phyloP scores from a whole-genome alignment of 2,329 filamentous ascomycete species.

The Fusarium proliferatum region DNA sequence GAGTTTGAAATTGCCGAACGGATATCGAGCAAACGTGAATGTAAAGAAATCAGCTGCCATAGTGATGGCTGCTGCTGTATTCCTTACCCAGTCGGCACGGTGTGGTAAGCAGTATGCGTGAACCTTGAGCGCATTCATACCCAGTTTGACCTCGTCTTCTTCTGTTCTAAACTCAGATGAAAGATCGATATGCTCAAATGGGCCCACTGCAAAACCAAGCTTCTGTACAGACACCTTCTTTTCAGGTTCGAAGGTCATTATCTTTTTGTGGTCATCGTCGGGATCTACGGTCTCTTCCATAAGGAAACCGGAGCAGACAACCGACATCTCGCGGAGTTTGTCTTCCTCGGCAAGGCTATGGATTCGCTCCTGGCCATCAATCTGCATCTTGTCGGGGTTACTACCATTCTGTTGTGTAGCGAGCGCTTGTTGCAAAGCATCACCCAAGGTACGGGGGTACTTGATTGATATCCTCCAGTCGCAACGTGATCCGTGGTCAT shows the following conservation, averaged over 20 bases:
- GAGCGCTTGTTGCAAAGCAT: conserved; percentile 69
- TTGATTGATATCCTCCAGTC: conserved; percentile 91
- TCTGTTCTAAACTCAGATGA: conserved; percentile 86
- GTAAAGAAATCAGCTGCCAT: conserved; percentile 92
- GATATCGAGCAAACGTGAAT: conserved; percentile 88
- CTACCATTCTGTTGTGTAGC: conserved; percentile 54
- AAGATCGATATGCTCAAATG: conserved; percentile 93
- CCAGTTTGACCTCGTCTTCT: conserved; percentile 91
- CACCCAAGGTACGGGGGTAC: conserved; percentile 86
- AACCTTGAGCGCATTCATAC: conserved; percentile 86
- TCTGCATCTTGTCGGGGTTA: conserved; percentile 52
- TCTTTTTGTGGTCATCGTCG: conserved; percentile 83
- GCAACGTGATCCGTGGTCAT: conserved; percentile 83
- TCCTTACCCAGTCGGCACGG: conserved; percentile 82
- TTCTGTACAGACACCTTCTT: conserved; percentile 85
- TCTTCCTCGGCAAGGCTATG: conserved; percentile 76
- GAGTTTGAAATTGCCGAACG: conserved; percentile 91
- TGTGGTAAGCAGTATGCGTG: conserved; percentile 92
- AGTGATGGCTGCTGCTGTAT: conserved; percentile 87
- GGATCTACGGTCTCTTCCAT: conserved; percentile 85
- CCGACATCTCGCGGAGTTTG: conserved; percentile 86
- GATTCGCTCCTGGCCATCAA: conserved; percentile 55
- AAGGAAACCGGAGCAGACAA: conserved; percentile 90
- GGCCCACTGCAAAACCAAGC: conserved; percentile 92
- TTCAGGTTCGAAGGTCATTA: conserved; percentile 83